Evolutionary conservation across 2,329 filamentous ascomycete species (phyloP).

Genomic region (Scytalidium sp.): DNA sequence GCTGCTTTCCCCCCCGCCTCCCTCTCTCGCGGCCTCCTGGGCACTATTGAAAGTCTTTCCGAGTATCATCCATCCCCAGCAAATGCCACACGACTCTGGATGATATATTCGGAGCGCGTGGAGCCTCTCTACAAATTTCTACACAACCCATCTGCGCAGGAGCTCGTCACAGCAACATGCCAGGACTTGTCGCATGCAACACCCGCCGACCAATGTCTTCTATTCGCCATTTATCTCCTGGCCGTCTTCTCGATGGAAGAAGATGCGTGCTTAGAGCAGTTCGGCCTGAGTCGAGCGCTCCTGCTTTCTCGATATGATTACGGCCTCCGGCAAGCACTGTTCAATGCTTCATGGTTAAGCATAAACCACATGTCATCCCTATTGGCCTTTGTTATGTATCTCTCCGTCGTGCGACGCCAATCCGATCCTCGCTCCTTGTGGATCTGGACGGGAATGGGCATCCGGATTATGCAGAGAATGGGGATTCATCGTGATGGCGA

Average conservation of each 20-base stretch:
- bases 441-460: slow-evolving; percentile 44
- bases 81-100: too few relatives aligned
- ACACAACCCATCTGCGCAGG: too few relatives aligned
- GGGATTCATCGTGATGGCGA: slow-evolving; percentile 44
- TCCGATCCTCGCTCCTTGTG: slow-evolving; percentile 43
- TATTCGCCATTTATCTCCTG: slow-evolving; percentile 64
- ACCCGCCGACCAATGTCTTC: too few relatives aligned
- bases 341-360: slow-evolving; percentile 65
- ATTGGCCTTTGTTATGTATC: slow-evolving; percentile 66
- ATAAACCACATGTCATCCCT: slow-evolving; percentile 62
- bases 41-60: too few relatives aligned
- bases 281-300: slow-evolving; percentile 49
- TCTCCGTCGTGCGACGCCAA: slow-evolving; percentile 37
- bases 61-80: too few relatives aligned
- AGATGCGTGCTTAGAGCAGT: slow-evolving; percentile 48
- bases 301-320: slow-evolving; percentile 53
- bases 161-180: too few relatives aligned
- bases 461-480: slow-evolving; percentile 46
- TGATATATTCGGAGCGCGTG: too few relatives aligned
- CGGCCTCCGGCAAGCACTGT: slow-evolving; percentile 62
- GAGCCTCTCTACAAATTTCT: too few relatives aligned
- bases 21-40: too few relatives aligned
- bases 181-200: too few relatives aligned
- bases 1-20: too few relatives aligned
- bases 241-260: slow-evolving; percentile 59